Base-by-base conservation (phyloP, 352 stramenopile genomes). In the Globisporangium lucens region DNA sequence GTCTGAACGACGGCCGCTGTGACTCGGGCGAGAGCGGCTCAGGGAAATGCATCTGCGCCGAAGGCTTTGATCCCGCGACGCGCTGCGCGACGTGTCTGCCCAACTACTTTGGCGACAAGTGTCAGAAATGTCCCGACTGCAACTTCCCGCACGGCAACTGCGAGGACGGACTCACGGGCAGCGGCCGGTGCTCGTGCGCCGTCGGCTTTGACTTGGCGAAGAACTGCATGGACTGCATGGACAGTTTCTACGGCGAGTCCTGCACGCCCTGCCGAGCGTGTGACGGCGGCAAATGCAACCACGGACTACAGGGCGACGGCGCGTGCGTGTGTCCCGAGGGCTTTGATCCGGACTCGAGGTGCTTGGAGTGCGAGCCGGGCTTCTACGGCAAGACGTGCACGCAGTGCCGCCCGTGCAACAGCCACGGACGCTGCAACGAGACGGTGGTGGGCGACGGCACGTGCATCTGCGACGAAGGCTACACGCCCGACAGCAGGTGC, bases 61-160 rank as follows among this genome's bases (percentile, higher is more conserved):
- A 87, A 46, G 89, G 89, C 7, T 95, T 94, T 61, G 83, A 97
- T 60, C 86, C 89, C 0, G 66, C 79, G 17, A 90, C 83, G 20
- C 75, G 85, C 2, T 97, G 89, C 59, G 83, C 77, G 15, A 89
- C 85, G 59, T 97, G 89, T 73, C 74, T 97, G 20, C 84, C 89
- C 2, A 76, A 77, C 2, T 95, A 79, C 66, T 97, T 79, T 61
- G 89, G 89, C 24, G 64, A 79, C 10, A 84, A 80, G 51, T 97
- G 89, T 69, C 69, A 79, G 30, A 76, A 77, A n/a, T 97, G 89
- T 61, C 77, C 82, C 2, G 71, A 89, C 63, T 97, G 89, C 70
- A 94, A 97, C 59, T 92, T 93, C 53, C 86, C 85, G 6, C 80
- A 93, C 63, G 89, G 89, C 61, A 90, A 90, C 55, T 97, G 89